phyloP scores from a whole-genome alignment of 495 filamentous ascomycete species.

The Hypoxylon cercidicola region DNA sequence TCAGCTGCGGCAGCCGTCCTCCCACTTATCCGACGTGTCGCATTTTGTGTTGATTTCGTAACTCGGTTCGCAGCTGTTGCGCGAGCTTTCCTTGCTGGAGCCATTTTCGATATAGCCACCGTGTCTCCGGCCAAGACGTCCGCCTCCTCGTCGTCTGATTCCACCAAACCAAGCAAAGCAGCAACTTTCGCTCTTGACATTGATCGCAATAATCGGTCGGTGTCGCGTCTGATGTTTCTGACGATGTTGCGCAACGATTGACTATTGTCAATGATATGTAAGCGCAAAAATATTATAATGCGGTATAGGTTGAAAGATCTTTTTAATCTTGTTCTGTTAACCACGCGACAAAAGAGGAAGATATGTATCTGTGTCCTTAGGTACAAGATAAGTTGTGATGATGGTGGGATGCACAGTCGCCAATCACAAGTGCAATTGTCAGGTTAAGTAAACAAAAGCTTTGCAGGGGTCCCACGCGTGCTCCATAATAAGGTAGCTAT shows the following conservation, averaged over 20 bases:
- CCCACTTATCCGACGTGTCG: constrained; percentile 42
- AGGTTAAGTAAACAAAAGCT: constrained; percentile 7
- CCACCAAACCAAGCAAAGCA: constrained; percentile 70
- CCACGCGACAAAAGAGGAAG: constrained; percentile 22
- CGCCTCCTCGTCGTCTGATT: constrained; percentile 72
- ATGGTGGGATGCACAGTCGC: constrained; percentile 28
- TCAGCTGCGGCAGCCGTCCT: constrained; percentile 31
- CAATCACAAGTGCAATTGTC: constrained; percentile 20
- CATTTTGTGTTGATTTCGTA: constrained; percentile 49
- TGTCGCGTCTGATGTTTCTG: constrained; percentile 8
- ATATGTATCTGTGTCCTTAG: constrained; percentile 10
- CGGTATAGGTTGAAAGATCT: constrained; percentile 9
- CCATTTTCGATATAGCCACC: constrained; percentile 51
- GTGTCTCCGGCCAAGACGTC: constrained; percentile 55
- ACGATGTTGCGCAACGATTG: constrained; percentile 1
- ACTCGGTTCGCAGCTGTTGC: constrained; percentile 49
- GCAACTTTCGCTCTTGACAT: constrained; percentile 54
- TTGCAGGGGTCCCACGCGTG: neutral
- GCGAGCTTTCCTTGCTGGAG: constrained; percentile 56
- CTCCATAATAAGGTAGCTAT: neutral
- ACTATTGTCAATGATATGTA: constrained; percentile 22
- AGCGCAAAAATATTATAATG: constrained; percentile 15
- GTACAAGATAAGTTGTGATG: constrained; percentile 17
- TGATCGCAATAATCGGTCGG: constrained; percentile 19
- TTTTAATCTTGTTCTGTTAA: constrained; percentile 11